Conservation (phyloP, 352 stramenopile species). For the Phytophthora sojae region DNA sequence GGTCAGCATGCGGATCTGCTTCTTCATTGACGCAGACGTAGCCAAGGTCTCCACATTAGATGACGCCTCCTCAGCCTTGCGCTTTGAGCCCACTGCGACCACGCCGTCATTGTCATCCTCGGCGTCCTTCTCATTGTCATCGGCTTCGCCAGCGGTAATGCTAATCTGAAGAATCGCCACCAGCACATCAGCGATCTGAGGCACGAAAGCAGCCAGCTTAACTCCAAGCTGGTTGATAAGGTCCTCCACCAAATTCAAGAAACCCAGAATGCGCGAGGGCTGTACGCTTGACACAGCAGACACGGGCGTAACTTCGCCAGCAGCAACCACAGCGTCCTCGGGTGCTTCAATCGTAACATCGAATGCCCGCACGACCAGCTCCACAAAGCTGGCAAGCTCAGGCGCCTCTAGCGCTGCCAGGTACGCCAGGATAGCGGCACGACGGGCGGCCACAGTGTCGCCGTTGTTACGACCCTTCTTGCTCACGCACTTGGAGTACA, state of each 20-base stretch:
- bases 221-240: slow-evolving; percentile 88
- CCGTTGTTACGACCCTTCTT: slow-evolving; percentile 86
- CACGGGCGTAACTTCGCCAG: slow-evolving; percentile 32
- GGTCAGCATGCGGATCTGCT: slow-evolving; percentile 83
- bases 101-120: slow-evolving; percentile 12
- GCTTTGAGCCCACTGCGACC: slow-evolving; percentile 30
- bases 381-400: slow-evolving; percentile 89
- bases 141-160: slow-evolving; percentile 33
- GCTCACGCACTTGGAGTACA: slow-evolving; percentile 93
- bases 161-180: slow-evolving; percentile 77
- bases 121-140: slow-evolving; percentile 26
- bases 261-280: slow-evolving; percentile 84
- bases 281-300: slow-evolving; percentile 67
- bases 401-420: slow-evolving; percentile 75
- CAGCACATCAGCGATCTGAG: slow-evolving; percentile 77
- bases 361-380: slow-evolving; percentile 91
- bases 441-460: slow-evolving; percentile 87
- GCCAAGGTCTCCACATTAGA: slow-evolving; percentile 15
- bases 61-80: slow-evolving; percentile 19
- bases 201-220: slow-evolving; percentile 85
- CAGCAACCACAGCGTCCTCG: slow-evolving; percentile 16
- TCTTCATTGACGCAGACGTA: slow-evolving; percentile 64
- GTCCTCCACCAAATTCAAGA: slow-evolving; percentile 91
- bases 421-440: slow-evolving; percentile 91
- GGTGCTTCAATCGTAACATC: slow-evolving; percentile 54